These are phyloP conservation scores for Apostasia ramifera DNA, from an alignment of 106 monocot genomes.

Conservation along the genomic window DNA sequence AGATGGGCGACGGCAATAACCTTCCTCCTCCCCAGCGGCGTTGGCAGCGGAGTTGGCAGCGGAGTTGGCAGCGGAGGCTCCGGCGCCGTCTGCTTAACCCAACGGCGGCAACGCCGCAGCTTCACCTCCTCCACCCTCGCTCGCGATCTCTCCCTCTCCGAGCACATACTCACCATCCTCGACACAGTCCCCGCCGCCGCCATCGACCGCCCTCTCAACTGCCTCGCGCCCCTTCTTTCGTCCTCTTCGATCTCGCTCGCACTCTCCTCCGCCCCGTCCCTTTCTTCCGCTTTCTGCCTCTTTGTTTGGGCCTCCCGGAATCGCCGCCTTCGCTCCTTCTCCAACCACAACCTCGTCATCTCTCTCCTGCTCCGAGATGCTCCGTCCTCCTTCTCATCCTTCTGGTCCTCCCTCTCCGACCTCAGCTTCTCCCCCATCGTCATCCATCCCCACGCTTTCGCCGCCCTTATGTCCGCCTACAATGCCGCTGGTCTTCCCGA, in stretches of 20 bases:
- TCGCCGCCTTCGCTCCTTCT: slow-evolving; percentile 30
- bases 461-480: slow-evolving; percentile 44
- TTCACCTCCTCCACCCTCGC: slow-evolving; percentile 10
- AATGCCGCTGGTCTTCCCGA: slow-evolving; percentile 18
- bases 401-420: slow-evolving; percentile 15
- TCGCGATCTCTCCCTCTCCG: slow-evolving; percentile 21
- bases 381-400: slow-evolving; percentile 13
- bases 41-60: no score
- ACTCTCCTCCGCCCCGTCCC: slow-evolving; percentile 10
- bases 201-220: slow-evolving; percentile 37
- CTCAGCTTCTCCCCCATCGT: slow-evolving; percentile 4
- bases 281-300: slow-evolving; percentile 36
- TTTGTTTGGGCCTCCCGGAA: slow-evolving; percentile 47
- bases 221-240: slow-evolving; percentile 39
- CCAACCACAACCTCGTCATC: slow-evolving; percentile 37
- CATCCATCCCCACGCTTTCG: slow-evolving; percentile 25
- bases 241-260: slow-evolving; percentile 33
- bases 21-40: not conserved
- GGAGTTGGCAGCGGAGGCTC: no score
- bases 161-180: slow-evolving; percentile 58
- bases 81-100: not conserved
- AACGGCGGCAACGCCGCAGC: not conserved
- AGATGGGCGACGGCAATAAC: slow-evolving; percentile 22
- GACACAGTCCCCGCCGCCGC: slow-evolving; percentile 16
- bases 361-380: slow-evolving; percentile 22